phyloP scores from a whole-genome alignment of 2,329 filamentous ascomycete genomes.

The Alternaria sp. region DNA sequence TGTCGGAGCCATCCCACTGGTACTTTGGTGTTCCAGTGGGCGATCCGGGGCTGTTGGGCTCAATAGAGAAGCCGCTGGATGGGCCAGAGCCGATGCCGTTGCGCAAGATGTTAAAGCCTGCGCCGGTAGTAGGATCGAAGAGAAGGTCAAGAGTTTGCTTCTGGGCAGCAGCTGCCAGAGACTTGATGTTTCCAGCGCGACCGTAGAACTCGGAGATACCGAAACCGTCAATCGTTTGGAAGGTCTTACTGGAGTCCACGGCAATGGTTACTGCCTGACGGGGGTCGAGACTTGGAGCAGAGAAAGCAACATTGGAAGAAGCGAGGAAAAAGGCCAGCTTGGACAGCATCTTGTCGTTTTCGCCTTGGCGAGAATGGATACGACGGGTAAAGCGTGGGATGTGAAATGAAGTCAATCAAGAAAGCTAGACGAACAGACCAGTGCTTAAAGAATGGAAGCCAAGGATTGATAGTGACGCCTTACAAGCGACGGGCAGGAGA shows the following conservation, averaged over 20 bases:
- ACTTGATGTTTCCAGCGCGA: background rate
- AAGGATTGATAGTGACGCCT: background rate
- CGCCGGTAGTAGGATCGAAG: background rate
- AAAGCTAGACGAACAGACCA: background rate
- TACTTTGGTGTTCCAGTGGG: background rate
- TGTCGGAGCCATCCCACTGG: background rate
- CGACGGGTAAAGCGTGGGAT: no score
- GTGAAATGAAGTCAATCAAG: no score
- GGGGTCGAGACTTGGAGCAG: background rate
- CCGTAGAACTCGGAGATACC: background rate
- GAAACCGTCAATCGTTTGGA: background rate
- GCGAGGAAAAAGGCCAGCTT: background rate
- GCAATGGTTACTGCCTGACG: background rate
- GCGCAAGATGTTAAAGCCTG: background rate
- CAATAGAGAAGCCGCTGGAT: background rate
- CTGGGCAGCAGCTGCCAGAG: background rate
- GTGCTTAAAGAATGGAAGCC: background rate
- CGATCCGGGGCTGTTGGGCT: background rate
- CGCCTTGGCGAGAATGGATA: background rate
- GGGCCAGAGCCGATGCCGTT: background rate
- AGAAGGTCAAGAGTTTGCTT: background rate
- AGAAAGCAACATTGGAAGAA: background rate
- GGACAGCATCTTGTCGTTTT: background rate
- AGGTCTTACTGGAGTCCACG: background rate
- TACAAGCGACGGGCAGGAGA: accelerated